Conservation (phyloP, 805 yeast species). For the Pichia insulana region DNA sequence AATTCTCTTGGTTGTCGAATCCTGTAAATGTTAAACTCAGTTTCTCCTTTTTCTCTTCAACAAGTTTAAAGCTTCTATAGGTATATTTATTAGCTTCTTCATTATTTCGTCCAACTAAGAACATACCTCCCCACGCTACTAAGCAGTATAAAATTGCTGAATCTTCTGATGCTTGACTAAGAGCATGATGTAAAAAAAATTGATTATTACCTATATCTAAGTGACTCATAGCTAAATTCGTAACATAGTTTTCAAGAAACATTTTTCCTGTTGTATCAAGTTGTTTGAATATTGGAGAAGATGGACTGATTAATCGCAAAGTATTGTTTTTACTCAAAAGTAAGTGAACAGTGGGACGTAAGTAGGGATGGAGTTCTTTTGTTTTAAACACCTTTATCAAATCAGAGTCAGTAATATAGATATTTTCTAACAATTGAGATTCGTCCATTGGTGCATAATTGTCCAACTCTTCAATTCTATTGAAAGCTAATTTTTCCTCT, state of each 20-base stretch:
- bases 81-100: constrained; percentile 20
- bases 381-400: constrained; percentile 18
- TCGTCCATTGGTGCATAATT: constrained; percentile 27
- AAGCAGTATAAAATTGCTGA: constrained; percentile 42
- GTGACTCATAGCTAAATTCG: constrained; percentile 31
- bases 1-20: constrained; percentile 17
- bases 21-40: background rate
- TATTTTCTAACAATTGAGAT: constrained; percentile 27
- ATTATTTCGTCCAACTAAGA: constrained; percentile 25
- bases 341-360: constrained; percentile 23
- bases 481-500: too few species aligned
- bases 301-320: constrained; percentile 15
- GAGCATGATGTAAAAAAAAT: constrained; percentile 41
- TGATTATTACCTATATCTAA: constrained; percentile 34
- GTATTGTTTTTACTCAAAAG: constrained; percentile 17
- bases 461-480: constrained; percentile 8
- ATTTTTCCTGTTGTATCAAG: constrained; percentile 36
- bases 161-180: constrained; percentile 44
- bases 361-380: constrained; percentile 15
- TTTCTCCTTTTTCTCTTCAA: constrained; percentile 15
- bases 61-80: constrained; percentile 15
- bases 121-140: constrained; percentile 54
- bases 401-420: constrained; percentile 21
- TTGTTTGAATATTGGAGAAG: constrained; percentile 18
- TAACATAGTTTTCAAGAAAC: constrained; percentile 43